Conservation (phyloP, 805 yeast species). For the Myxozyma lipomycoides region DNA sequence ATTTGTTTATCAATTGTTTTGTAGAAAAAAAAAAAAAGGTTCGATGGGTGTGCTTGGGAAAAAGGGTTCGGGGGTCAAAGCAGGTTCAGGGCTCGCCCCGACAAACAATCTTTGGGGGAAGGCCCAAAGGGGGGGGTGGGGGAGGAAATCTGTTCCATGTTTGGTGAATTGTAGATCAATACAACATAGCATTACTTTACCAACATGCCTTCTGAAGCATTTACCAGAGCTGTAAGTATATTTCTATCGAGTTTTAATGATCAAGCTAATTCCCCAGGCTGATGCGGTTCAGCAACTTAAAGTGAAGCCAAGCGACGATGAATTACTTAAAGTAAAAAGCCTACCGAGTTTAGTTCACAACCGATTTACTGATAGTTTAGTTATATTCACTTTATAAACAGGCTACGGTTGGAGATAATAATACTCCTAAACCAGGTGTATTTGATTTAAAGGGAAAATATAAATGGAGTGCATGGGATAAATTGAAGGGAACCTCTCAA, state of each 20-base stretch:
- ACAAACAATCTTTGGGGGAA: too few relatives aligned
- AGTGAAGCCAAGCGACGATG: constrained; percentile 79
- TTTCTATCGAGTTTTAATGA: not conserved
- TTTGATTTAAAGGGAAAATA: constrained; percentile 81
- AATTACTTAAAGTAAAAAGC: constrained; percentile 54
- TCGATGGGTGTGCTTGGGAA: too few relatives aligned
- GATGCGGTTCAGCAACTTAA: constrained; percentile 71
- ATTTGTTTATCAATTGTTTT: too few relatives aligned
- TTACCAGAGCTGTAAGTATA: constrained; percentile 2
- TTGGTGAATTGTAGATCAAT: too few relatives aligned
- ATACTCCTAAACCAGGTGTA: constrained; percentile 79
- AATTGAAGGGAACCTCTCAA: constrained; percentile 75
- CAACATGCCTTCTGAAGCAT: not conserved
- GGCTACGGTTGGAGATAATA: constrained; percentile 94
- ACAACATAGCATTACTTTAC: too few relatives aligned
- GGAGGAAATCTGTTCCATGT: too few relatives aligned
- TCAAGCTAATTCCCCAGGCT: too few relatives aligned
- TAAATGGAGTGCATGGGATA: constrained; percentile 98
- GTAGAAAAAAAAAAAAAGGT: too few relatives aligned
- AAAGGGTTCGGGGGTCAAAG: too few relatives aligned
- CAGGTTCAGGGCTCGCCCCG: too few relatives aligned
- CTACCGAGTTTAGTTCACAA: not conserved
- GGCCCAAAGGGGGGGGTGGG: too few relatives aligned
- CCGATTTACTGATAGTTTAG: constrained; percentile 10
- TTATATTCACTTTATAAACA: constrained; percentile 94